Conservation (phyloP, 2,329 filamentous ascomycete genomes). For the Fusarium multiceps region DNA sequence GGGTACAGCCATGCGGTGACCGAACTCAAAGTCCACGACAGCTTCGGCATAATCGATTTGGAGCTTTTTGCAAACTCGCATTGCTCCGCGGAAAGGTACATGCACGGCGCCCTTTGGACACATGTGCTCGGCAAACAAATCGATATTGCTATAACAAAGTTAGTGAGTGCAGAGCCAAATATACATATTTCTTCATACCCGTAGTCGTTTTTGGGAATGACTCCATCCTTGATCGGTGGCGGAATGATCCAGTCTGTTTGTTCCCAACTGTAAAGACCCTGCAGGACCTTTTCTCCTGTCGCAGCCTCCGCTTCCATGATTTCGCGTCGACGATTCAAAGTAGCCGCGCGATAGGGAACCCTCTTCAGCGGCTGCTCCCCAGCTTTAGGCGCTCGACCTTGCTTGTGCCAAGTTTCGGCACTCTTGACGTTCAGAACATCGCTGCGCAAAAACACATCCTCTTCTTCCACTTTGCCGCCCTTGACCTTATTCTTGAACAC, state of each 20-base stretch:
- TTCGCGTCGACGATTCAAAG: constrained; percentile 85
- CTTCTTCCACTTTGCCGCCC: constrained; percentile 76
- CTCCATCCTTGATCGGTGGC: constrained; percentile 81
- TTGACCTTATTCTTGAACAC: constrained; percentile 81
- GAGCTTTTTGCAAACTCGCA: constrained; percentile 84
- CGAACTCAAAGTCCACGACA: constrained; percentile 96
- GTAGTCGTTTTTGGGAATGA: constrained; percentile 93
- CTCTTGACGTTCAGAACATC: constrained; percentile 90
- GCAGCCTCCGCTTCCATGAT: constrained; percentile 85
- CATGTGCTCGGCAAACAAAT: constrained; percentile 95
- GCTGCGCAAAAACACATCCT: constrained; percentile 81
- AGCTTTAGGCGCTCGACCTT: constrained; percentile 79
- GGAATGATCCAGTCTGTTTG: constrained; percentile 98
- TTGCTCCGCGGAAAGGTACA: constrained; percentile 80
- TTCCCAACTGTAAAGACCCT: constrained; percentile 83
- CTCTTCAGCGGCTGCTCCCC: constrained; percentile 83
- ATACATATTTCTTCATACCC: constrained; percentile 59
- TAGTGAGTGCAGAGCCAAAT: constrained; percentile 22
- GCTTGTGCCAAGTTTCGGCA: constrained; percentile 97
- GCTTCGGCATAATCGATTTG: constrained; percentile 92
- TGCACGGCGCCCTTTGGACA: constrained; percentile 86
- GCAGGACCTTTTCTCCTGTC: constrained; percentile 84
- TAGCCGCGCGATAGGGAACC: constrained; percentile 92
- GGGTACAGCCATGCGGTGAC: constrained; percentile 91
- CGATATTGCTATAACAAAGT: constrained; percentile 74